A percentile compares a stretch with the other conserved stretches of the same genome.
These are phyloP conservation scores for Coemansia sp. DNA, from an alignment of 192 early-diverging fungal species.

Conservation along the genomic window DNA sequence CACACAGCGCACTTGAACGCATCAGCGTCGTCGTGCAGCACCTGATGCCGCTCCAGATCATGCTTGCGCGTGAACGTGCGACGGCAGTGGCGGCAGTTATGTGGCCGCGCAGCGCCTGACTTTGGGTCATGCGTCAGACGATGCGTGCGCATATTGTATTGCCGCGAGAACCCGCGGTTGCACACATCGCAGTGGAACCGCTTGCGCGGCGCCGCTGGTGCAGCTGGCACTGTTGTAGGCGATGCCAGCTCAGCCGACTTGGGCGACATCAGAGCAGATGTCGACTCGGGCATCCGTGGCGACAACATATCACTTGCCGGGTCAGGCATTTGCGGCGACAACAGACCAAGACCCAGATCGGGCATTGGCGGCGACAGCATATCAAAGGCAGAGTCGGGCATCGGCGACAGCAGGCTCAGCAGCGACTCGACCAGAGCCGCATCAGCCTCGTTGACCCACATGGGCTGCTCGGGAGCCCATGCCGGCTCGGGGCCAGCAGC, in stretches of 20 bases:
- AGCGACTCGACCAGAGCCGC: constrained; percentile 42
- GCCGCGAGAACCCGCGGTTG: constrained; percentile 72
- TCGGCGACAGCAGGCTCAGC: constrained; percentile 38
- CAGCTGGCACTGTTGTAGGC: background rate
- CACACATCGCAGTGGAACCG: constrained; percentile 61
- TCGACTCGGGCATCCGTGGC: background rate
- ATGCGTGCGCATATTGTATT: constrained; percentile 86
- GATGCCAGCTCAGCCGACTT: background rate
- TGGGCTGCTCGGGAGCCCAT: background rate
- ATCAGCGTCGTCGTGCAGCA: constrained; percentile 55
- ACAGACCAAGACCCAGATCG: background rate
- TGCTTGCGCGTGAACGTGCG: constrained; percentile 78
- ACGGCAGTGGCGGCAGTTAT: constrained; percentile 60
- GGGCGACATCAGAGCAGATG: constrained; percentile 6
- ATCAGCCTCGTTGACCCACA: constrained; percentile 15
- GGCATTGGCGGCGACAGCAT: constrained; percentile 24
- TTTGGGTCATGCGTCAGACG: constrained; percentile 66
- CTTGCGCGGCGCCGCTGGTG: background rate
- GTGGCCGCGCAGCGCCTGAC: constrained; percentile 55
- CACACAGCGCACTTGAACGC: constrained; percentile 59
- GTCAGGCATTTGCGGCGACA: background rate
- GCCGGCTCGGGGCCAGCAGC: constrained; percentile 1
- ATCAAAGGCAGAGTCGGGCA: constrained; percentile 1
- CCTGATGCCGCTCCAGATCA: constrained; percentile 71
- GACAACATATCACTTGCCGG: background rate